Percentiles rank a stretch among this genome's conserved stretches.
phyloP scores from a whole-genome alignment of 768 basidiomycete species.

The Leccinum sublutescens region DNA sequence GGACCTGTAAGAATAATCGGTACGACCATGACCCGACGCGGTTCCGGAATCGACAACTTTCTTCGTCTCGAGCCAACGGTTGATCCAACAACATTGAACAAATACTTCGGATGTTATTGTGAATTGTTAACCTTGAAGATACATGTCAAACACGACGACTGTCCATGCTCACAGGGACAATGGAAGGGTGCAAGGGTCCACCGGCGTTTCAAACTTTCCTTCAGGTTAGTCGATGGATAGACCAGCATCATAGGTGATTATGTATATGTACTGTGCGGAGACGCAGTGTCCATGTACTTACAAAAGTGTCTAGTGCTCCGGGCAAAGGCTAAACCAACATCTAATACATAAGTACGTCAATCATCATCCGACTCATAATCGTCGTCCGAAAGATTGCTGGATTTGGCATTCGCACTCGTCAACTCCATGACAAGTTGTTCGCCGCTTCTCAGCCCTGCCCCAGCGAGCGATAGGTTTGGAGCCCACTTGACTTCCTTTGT shows the following conservation, averaged over 20 bases:
- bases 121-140: background rate
- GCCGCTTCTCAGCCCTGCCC: conserved; percentile 49
- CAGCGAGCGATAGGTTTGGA: conserved; percentile 19
- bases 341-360: conserved; percentile 5
- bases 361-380: conserved; percentile 57
- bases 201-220: background rate
- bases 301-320: background rate
- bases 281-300: background rate
- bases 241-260: background rate
- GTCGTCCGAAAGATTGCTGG: conserved; percentile 43
- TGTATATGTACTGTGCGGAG: background rate
- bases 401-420: conserved; percentile 15
- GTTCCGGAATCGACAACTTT: background rate
- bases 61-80: background rate
- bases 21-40: background rate
- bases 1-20: background rate
- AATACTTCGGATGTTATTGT: background rate
- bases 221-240: background rate
- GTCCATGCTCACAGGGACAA: background rate
- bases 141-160: background rate
- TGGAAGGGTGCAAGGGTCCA: background rate
- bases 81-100: background rate
- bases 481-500: conserved; percentile 58
- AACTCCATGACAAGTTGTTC: conserved; percentile 68
- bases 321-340: background rate